phyloP scores from a whole-genome alignment of 352 stramenopile genomes.

The Phytophthora sp. region DNA sequence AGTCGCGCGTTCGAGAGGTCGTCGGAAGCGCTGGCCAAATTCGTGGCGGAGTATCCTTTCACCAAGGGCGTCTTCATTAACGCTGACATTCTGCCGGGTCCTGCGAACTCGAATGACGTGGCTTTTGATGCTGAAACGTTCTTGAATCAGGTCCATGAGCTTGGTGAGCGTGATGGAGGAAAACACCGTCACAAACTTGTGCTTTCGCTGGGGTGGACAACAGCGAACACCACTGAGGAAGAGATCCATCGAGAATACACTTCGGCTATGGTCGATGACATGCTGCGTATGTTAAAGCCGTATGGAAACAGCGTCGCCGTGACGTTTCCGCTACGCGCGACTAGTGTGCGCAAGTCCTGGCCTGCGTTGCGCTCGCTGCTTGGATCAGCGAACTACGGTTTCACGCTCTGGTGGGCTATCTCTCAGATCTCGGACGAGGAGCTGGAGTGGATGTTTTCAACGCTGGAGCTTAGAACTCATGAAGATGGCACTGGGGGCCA shows the following conservation, averaged over 20 bases:
- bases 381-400: slow-evolving; percentile 46
- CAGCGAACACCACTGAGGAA: slow-evolving; percentile 56
- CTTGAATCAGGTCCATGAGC: slow-evolving; percentile 43
- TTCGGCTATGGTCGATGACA: slow-evolving; percentile 58
- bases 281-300: slow-evolving; percentile 53
- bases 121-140: slow-evolving; percentile 58
- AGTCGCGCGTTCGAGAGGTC: slow-evolving; percentile 50
- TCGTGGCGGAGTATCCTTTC: slow-evolving; percentile 58
- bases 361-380: slow-evolving; percentile 51
- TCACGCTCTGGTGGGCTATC: slow-evolving; percentile 77
- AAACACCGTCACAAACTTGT: slow-evolving; percentile 66
- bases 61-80: slow-evolving; percentile 67
- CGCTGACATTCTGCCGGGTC: slow-evolving; percentile 68
- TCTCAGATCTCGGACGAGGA: slow-evolving; percentile 55
- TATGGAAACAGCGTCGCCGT: slow-evolving; percentile 51
- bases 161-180: slow-evolving; percentile 34
- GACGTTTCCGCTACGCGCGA: slow-evolving; percentile 72
- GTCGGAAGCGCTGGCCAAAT: slow-evolving; percentile 35
- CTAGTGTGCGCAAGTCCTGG: slow-evolving; percentile 67
- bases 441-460: slow-evolving; percentile 67
- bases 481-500: not conserved
- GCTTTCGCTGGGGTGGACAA: slow-evolving; percentile 78
- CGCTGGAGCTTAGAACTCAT: slow-evolving; percentile 46
- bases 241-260: slow-evolving; percentile 62
- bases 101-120: slow-evolving; percentile 46